These are phyloP conservation scores for Blepharisma japonicum DNA, from an alignment of 73 alveolate genomes.

Conservation along the genomic window DNA sequence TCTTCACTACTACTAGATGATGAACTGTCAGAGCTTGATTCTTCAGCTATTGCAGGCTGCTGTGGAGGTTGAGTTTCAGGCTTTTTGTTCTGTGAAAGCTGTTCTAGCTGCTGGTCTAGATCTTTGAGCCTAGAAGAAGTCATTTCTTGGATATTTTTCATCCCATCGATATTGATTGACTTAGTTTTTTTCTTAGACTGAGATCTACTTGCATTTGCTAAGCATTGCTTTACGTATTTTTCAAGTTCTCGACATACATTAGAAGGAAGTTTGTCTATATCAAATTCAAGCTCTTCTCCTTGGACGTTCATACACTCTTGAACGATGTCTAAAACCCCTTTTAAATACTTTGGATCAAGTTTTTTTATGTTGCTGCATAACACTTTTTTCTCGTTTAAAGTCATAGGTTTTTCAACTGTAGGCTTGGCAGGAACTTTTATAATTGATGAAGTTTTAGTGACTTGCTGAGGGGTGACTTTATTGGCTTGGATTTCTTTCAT, in stretches of 20 bases:
- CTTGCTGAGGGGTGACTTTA: background rate
- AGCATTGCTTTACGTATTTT: constrained; percentile 67
- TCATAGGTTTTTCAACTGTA: background rate
- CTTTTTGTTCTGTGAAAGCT: constrained; percentile 1
- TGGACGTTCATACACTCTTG: background rate
- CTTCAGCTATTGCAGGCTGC: background rate
- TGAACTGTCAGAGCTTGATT: background rate
- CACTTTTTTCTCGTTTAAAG: constrained; percentile 22
- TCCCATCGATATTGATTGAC: background rate
- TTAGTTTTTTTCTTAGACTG: background rate
- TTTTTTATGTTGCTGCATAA: constrained; percentile 12
- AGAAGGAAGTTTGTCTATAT: constrained; percentile 73
- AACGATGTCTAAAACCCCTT: constrained; percentile 32
- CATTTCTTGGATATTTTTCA: background rate
- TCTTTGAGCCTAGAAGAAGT: background rate
- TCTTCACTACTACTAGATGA: background rate
- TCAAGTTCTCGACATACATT: constrained; percentile 67
- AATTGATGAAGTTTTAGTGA: too few species aligned
- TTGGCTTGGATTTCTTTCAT: background rate
- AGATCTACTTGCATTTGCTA: background rate
- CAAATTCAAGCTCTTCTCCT: constrained; percentile 61
- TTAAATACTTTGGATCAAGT: constrained; percentile 23
- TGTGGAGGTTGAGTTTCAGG: background rate
- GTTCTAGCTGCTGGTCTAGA: constrained; percentile 14
- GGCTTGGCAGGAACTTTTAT: background rate